These are phyloP conservation scores for Alternaria tenuissima DNA, from an alignment of 2,329 filamentous ascomycete genomes.

Conservation along the genomic window DNA sequence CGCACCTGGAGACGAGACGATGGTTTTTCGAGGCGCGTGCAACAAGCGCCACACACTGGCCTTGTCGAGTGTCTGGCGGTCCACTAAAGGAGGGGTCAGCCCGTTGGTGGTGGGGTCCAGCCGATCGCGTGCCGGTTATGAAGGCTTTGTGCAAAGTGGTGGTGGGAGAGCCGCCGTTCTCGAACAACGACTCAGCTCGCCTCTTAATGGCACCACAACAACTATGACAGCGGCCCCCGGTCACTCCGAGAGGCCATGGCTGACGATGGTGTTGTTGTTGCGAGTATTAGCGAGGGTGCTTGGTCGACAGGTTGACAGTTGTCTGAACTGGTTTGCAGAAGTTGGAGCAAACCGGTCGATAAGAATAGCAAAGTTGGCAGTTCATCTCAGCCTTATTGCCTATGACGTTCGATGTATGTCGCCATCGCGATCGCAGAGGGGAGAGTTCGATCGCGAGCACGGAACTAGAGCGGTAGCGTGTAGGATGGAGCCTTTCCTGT, in stretches of 20 bases:
- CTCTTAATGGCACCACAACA: constrained; percentile 16
- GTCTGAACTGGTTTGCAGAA: constrained; percentile 18
- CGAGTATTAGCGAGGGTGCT: constrained; percentile 2
- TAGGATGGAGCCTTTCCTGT: constrained; percentile 40
- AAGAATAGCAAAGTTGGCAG: constrained; percentile 35
- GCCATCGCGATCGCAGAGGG: constrained; percentile 40
- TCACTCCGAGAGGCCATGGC: constrained; percentile 31
- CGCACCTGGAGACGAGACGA: constrained; percentile 42
- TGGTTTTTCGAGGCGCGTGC: constrained; percentile 27
- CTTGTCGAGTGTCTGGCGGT: constrained; percentile 28
- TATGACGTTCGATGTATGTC: constrained; percentile 43
- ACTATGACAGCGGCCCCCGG: constrained; percentile 37
- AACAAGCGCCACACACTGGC: constrained; percentile 43
- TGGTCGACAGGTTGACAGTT: constrained; percentile 17
- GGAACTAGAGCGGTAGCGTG: constrained; percentile 32
- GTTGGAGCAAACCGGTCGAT: constrained; percentile 13
- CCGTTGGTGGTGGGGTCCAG: constrained; percentile 46
- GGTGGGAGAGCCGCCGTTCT: constrained; percentile 37
- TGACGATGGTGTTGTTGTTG: constrained; percentile 23
- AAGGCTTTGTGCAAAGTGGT: constrained; percentile 46
- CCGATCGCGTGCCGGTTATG: constrained; percentile 30
- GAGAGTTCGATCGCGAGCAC: constrained; percentile 39
- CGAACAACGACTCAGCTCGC: constrained; percentile 43
- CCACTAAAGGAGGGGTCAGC: constrained; percentile 46
- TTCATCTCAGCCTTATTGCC: constrained; percentile 31